Base-by-base conservation (phyloP, 768 basidiomycete species). In the Naematelia encephala region DNA sequence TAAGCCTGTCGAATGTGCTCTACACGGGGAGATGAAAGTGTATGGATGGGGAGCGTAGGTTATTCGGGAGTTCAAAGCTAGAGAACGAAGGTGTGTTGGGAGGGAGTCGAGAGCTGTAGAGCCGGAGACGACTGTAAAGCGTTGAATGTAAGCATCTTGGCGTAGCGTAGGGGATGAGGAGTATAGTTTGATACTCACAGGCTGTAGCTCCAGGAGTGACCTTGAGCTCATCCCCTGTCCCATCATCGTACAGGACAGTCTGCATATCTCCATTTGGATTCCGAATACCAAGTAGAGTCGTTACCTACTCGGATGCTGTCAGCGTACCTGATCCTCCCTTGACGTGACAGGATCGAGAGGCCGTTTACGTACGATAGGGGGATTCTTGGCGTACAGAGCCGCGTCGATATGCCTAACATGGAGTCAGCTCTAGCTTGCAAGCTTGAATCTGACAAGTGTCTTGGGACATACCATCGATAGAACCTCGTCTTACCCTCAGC, bases 341-440 rank as follows among this genome's bases (percentile, higher is more conserved):
- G n/a, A n/a, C n/a, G n/a, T n/a, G n/a, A n/a, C n/a, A n/a, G n/a
- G n/a, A n/a, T n/a, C n/a, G n/a, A n/a, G n/a, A n/a, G n/a, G n/a
- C n/a, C n/a, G n/a, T 25, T 5, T 21, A 47, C 53, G 39, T 11
- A 49, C 56, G 22, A 48, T 21, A 12, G 56, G 56, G 16, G 56
- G 56, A 12, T 29, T 16, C 2, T 27, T 49, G 12, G 22, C 56
- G 46, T 57, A 57, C 11, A 57, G 34, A 25, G 56, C 56, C 1
- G 56, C 56, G 30, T 57, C 56, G 34, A 57, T 57, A 27, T 57
- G 56, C 56, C 56, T 57, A n/a, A n/a, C n/a, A n/a, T n/a, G n/a
- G n/a, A n/a, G n/a, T n/a, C n/a, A n/a, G n/a, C n/a, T n/a, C n/a
- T n/a, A n/a, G n/a, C n/a, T n/a, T n/a, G n/a, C n/a, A n/a, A n/a